Percentiles rank a stretch among this genome's conserved stretches.
phyloP scores from a whole-genome alignment of 257 asterid genomes.

The Salvia miltiorrhiza region DNA sequence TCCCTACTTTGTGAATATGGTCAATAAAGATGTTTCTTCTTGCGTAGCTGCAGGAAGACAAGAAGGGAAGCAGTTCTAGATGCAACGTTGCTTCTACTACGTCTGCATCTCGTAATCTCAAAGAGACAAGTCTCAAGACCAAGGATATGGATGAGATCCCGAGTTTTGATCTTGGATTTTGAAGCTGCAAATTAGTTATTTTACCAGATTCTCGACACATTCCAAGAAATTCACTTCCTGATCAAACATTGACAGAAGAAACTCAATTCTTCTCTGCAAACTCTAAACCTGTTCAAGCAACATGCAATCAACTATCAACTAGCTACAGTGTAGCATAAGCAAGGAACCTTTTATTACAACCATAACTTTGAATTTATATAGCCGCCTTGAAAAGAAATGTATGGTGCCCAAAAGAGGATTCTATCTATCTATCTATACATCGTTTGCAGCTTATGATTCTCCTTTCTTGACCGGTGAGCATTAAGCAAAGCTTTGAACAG shows the following conservation, averaged over 20 bases:
- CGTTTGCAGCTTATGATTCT: slow-evolving; percentile 23
- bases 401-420: not conserved
- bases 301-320: not conserved
- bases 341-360: not conserved
- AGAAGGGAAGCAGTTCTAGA: slow-evolving; percentile 21
- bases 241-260: too few relatives aligned
- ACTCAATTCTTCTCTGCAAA: too few relatives aligned
- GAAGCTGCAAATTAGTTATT: slow-evolving; percentile 17
- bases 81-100: slow-evolving; percentile 18
- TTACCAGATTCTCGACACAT: too few relatives aligned
- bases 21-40: slow-evolving; percentile 14
- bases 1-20: slow-evolving; percentile 1
- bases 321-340: not conserved
- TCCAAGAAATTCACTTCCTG: too few relatives aligned
- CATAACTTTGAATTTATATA: not conserved
- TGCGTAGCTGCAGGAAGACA: slow-evolving; percentile 32
- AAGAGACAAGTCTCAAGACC: slow-evolving; percentile 20
- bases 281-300: too few relatives aligned
- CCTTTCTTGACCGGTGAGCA: slow-evolving; percentile 44
- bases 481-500: slow-evolving; percentile 58
- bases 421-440: slow-evolving; percentile 19
- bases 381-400: not conserved
- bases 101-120: slow-evolving; percentile 14
- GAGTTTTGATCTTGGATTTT: slow-evolving; percentile 84
- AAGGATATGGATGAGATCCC: slow-evolving; percentile 43